Percentiles rank a stretch among this genome's conserved stretches.
phyloP scores from a whole-genome alignment of 495 filamentous ascomycete genomes.

The Neurospora sp. region DNA sequence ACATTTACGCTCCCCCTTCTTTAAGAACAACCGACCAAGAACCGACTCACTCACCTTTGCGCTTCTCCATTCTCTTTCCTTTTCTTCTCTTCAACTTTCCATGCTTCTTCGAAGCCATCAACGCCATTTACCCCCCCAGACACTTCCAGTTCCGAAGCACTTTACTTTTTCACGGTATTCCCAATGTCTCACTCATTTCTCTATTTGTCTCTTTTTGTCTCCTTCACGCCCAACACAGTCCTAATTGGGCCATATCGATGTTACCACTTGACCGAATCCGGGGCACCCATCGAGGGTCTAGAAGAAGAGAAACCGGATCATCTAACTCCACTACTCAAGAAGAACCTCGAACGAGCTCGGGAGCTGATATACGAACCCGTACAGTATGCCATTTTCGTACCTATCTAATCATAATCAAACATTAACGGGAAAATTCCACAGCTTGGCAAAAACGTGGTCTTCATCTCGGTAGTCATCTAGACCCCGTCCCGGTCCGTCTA shows the following conservation, averaged over 20 bases:
- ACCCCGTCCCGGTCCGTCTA: background rate
- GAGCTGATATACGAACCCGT: background rate
- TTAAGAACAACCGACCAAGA: background rate
- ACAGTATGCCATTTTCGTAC: background rate
- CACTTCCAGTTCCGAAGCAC: background rate
- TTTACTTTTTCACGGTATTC: background rate
- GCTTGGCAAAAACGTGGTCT: background rate
- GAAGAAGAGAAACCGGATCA: background rate
- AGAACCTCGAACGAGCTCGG: background rate
- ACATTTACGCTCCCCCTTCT: background rate
- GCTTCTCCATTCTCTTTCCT: background rate
- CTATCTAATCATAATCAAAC: too few species aligned
- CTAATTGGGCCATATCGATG: background rate
- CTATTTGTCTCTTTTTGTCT: background rate
- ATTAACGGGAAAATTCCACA: background rate
- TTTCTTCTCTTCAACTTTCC: background rate
- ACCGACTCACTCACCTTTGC: background rate
- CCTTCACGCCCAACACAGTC: background rate
- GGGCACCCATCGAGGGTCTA: background rate
- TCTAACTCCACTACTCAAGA: background rate
- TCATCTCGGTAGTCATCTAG: background rate
- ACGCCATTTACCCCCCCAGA: background rate
- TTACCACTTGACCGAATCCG: background rate
- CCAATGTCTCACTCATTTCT: background rate
- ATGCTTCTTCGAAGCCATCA: background rate